Percentiles rank a stretch among this genome's conserved stretches.
phyloP scores from a whole-genome alignment of 257 asterid genomes.

The Asclepias syriaca region DNA sequence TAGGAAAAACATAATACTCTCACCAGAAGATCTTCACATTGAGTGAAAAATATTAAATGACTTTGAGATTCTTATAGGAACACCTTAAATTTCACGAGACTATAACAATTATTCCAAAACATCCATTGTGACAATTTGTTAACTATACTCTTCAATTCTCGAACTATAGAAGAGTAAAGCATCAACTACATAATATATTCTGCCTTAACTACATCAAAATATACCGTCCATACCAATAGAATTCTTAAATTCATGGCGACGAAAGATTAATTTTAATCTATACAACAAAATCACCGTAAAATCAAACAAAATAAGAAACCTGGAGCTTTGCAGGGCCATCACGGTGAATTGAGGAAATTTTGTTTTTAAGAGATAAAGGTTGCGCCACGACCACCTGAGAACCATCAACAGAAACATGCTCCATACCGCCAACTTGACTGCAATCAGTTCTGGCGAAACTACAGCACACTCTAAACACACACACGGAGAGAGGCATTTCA shows the following conservation, averaged over 20 bases:
- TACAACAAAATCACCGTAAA: background rate
- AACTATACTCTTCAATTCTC: background rate
- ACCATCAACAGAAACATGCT: constrained; percentile 47
- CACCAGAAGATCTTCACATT: background rate
- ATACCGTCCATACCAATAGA: background rate
- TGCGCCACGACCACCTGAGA: constrained; percentile 60
- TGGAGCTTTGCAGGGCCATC: constrained; percentile 72
- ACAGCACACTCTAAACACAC: constrained; percentile 21
- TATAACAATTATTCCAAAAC: background rate
- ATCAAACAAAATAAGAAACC: constrained; percentile 30
- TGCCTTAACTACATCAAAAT: background rate
- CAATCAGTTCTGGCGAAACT: constrained; percentile 20
- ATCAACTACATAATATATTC: background rate
- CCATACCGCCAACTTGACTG: constrained; percentile 35
- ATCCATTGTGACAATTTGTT: background rate
- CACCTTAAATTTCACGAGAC: background rate
- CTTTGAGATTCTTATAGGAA: too few species aligned
- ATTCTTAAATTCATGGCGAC: background rate
- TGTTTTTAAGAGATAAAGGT: constrained; percentile 41
- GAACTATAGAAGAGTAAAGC: background rate
- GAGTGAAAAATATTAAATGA: background rate
- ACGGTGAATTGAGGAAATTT: constrained; percentile 49
- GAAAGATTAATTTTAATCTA: background rate
- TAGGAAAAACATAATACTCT: background rate
- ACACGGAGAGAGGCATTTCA: background rate